Evolutionary conservation across 1,284 basidiomycete genomes (phyloP).

Genomic region (Rhodotorula sp.): DNA sequence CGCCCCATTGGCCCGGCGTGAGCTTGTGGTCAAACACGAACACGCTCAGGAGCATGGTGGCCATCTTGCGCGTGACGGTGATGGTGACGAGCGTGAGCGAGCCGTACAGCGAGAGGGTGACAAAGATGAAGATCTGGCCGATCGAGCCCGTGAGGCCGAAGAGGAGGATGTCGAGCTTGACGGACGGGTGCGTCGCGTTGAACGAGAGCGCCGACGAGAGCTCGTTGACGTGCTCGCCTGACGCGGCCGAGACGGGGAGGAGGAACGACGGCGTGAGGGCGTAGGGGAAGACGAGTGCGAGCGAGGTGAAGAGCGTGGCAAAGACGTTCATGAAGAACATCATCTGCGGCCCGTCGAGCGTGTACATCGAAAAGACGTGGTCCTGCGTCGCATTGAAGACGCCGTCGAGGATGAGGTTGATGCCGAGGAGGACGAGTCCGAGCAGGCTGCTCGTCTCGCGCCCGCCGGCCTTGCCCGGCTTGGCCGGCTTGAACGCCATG

Average conservation of each 20-base stretch:
- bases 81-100: conserved; percentile 90
- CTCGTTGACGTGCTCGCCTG: conserved; percentile 67
- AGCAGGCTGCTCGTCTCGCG: conserved; percentile 54
- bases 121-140: conserved; percentile 97
- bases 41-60: conserved; percentile 96
- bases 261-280: conserved; percentile 47
- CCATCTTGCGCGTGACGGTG: conserved; percentile 95
- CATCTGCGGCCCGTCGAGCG: conserved; percentile 93
- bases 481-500: conserved; percentile 67
- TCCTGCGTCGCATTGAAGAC: conserved; percentile 98
- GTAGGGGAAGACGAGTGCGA: conserved; percentile 42
- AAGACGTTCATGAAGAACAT: conserved; percentile 97
- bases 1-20: conserved; percentile 83
- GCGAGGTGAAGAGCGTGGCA: conserved; percentile 62
- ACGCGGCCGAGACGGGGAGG: conserved; percentile 64
- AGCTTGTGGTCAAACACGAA: conserved; percentile 87
- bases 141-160: conserved; percentile 89
- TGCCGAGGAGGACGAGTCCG: conserved; percentile 70
- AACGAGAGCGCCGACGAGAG: conserved; percentile 71
- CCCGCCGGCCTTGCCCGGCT: conserved; percentile 46
- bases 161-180: conserved; percentile 74
- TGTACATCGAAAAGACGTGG: conserved; percentile 80
- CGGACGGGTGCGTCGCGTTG: conserved; percentile 73
- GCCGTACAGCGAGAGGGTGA: conserved; percentile 94
- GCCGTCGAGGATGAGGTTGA: conserved; percentile 90